Evolutionary conservation across 2,329 filamentous ascomycete genomes (phyloP).

Genomic region (Dendrostoma leiphaemia): DNA sequence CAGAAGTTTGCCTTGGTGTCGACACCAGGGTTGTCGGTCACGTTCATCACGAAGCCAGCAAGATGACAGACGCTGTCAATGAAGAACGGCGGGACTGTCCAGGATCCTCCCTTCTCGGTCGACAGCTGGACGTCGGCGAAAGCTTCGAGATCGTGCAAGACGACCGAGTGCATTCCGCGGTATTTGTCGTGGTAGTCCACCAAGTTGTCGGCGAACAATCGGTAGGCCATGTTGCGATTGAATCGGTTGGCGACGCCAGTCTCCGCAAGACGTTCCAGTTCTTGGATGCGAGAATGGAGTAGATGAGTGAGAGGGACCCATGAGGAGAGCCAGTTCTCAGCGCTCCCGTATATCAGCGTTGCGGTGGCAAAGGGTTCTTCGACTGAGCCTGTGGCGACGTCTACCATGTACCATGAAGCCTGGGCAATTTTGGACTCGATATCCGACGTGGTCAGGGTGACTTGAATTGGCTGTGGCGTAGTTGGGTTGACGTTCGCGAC

Average conservation of each 20-base stretch:
- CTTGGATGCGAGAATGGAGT: background rate
- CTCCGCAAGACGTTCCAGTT: background rate
- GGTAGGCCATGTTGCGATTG: background rate
- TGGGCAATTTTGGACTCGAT: conserved; percentile 41
- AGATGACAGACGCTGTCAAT: conserved; percentile 38
- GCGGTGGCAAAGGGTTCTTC: background rate
- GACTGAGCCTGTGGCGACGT: conserved; percentile 33
- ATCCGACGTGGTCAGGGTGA: conserved; percentile 35
- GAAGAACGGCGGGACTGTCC: conserved; percentile 39
- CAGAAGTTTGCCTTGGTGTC: conserved; percentile 32
- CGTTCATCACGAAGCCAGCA: conserved; percentile 40
- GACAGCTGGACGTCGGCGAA: conserved; percentile 20
- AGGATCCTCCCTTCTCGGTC: conserved; percentile 27
- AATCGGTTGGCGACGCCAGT: background rate
- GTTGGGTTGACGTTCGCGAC: conserved; percentile 29
- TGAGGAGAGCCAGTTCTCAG: background rate
- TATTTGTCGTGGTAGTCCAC: background rate
- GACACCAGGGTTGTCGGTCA: conserved; percentile 31
- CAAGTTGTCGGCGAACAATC: background rate
- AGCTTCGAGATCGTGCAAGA: conserved; percentile 16
- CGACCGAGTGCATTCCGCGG: background rate
- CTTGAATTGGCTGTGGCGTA: conserved; percentile 30
- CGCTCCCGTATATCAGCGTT: background rate
- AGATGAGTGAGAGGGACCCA: background rate
- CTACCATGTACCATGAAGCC: conserved; percentile 34